A percentile compares a stretch with the other conserved stretches of the same genome.
Conservation (phyloP, 352 stramenopile genomes). For the Thalassiosira gravida region DNA sequence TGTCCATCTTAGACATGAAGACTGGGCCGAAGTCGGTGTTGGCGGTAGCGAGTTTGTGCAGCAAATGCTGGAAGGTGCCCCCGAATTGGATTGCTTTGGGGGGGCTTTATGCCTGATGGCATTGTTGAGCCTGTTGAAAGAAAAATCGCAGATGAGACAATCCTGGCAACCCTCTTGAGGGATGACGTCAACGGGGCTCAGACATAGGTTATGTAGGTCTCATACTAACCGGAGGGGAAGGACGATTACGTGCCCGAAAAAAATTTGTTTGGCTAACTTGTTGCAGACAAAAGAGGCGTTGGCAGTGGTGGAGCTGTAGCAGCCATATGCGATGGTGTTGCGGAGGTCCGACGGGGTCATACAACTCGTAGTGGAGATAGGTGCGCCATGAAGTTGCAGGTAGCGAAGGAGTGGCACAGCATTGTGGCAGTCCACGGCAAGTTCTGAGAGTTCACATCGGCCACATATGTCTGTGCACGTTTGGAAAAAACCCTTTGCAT, state of each 20-base stretch:
- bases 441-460: neutral
- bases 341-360: neutral
- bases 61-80: conserved; percentile 26
- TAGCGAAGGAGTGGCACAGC: neutral
- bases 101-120: conserved; percentile 30
- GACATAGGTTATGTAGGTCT: neutral
- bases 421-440: neutral
- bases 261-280: neutral
- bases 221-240: neutral
- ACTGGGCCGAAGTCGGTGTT: conserved; percentile 25
- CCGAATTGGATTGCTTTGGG: conserved; percentile 56
- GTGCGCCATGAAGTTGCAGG: neutral
- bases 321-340: neutral
- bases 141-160: conserved; percentile 48
- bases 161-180: too few relatives aligned
- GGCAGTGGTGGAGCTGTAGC: neutral
- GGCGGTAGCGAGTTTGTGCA: conserved; percentile 30
- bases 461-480: neutral
- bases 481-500: neutral
- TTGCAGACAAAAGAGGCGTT: neutral
- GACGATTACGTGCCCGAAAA: neutral
- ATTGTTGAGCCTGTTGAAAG: conserved; percentile 36
- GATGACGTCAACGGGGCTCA: conserved; percentile 21
- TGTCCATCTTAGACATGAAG: conserved; percentile 40
- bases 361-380: neutral